Conservation (phyloP, 2,329 filamentous ascomycete species). For the Curvularia sp. region DNA sequence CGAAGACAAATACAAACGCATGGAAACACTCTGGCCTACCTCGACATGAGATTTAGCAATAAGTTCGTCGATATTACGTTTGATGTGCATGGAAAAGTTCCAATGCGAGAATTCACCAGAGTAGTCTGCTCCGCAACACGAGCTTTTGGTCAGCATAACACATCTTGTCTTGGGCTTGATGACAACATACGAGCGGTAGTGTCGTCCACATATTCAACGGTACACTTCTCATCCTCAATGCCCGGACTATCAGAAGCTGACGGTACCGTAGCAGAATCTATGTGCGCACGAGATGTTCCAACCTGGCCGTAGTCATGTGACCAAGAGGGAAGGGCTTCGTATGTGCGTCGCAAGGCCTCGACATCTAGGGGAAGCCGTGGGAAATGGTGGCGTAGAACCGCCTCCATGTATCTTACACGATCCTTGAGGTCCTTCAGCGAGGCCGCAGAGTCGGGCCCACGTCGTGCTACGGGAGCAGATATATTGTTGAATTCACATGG, state of each 20-base stretch:
- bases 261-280: not conserved
- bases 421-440: conserved; percentile 15
- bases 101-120: conserved; percentile 29
- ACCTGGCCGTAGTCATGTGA: not conserved
- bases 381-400: conserved; percentile 14
- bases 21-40: not conserved
- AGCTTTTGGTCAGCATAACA: conserved; percentile 1
- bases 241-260: conserved; percentile 14
- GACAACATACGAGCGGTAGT: conserved; percentile 18
- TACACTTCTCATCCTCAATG: conserved; percentile 18
- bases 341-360: conserved; percentile 13
- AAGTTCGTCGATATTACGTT: conserved; percentile 22
- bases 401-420: conserved; percentile 17
- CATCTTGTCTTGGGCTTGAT: not conserved
- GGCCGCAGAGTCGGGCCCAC: conserved; percentile 1
- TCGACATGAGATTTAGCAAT: conserved; percentile 17
- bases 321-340: conserved; percentile 12
- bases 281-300: not conserved
- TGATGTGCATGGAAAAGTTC: conserved; percentile 26
- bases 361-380: conserved; percentile 14
- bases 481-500: conserved; percentile 49
- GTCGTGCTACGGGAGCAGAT: conserved; percentile 9
- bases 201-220: conserved; percentile 16
- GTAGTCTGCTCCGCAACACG: conserved; percentile 16
- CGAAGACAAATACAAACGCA: not conserved